These are phyloP conservation scores for Amaranthus tricolor DNA, from an alignment of 179 eudicot genomes.

Conservation along the genomic window DNA sequence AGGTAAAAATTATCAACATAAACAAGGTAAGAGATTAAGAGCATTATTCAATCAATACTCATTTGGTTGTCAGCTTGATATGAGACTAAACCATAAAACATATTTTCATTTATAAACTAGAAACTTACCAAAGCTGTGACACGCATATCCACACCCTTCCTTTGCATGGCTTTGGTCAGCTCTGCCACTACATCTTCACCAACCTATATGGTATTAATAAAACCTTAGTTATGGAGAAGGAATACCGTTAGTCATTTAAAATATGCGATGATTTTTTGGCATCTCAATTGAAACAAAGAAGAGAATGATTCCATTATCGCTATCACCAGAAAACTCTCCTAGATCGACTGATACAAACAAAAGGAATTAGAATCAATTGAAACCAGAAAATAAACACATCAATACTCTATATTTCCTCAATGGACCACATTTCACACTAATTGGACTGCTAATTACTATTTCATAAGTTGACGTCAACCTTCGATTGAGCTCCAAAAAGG, in stretches of 20 bases:
- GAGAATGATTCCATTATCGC: neutral
- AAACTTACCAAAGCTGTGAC: conserved; percentile 81
- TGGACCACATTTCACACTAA: neutral
- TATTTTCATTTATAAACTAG: neutral
- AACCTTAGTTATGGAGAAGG: neutral
- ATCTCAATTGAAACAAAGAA: neutral
- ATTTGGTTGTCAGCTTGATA: neutral
- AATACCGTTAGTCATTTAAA: neutral
- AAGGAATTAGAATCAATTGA: neutral
- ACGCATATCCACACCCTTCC: conserved; percentile 80
- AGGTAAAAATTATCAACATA: neutral
- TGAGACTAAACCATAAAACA: neutral
- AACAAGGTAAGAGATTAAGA: neutral
- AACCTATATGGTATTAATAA: conserved; percentile 38
- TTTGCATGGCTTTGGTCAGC: conserved; percentile 73
- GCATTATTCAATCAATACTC: no score
- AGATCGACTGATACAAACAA: neutral
- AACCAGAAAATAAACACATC: neutral
- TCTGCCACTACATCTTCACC: conserved; percentile 80
- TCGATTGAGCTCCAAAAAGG: neutral
- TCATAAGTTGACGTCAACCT: conserved; percentile 1
- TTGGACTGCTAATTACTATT: neutral
- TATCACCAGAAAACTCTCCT: neutral
- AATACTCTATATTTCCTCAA: neutral
- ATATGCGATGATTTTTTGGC: neutral